Conservation (phyloP, 352 stramenopile genomes). For the Phytophthora ramorum region DNA sequence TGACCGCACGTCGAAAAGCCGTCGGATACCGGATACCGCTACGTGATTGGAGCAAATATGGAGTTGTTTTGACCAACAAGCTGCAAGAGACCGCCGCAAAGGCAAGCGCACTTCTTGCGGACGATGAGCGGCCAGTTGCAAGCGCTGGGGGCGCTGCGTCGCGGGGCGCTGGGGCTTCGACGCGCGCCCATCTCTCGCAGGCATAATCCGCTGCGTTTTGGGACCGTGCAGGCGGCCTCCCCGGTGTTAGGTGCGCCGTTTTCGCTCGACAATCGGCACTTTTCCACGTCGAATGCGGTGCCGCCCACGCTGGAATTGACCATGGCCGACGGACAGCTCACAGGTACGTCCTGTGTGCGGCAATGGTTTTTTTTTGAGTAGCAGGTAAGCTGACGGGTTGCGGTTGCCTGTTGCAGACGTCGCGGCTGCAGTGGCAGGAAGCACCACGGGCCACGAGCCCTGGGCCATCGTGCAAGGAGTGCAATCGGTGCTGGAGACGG, state of each 20-base stretch:
- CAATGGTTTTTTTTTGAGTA: neutral
- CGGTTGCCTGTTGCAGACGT: constrained; percentile 29
- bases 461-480: constrained; percentile 65
- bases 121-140: constrained; percentile 19
- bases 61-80: constrained; percentile 16
- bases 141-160: constrained; percentile 15
- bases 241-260: constrained; percentile 6
- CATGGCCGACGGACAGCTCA: constrained; percentile 44
- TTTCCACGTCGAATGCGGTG: constrained; percentile 37
- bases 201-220: neutral
- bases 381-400: neutral
- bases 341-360: constrained; percentile 28
- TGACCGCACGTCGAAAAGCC: constrained; percentile 1
- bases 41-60: constrained; percentile 1
- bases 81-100: neutral
- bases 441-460: constrained; percentile 36
- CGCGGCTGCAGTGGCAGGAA: constrained; percentile 30
- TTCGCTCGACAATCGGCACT: constrained; percentile 36
- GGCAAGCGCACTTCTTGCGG: neutral
- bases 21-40: constrained; percentile 3
- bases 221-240: constrained; percentile 8
- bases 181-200: neutral
- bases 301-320: constrained; percentile 37
- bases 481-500: constrained; percentile 62
- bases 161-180: constrained; percentile 7